These are phyloP conservation scores for Pseudomassariella vexata DNA, from an alignment of 2,329 filamentous ascomycete genomes.

Conservation along the genomic window DNA sequence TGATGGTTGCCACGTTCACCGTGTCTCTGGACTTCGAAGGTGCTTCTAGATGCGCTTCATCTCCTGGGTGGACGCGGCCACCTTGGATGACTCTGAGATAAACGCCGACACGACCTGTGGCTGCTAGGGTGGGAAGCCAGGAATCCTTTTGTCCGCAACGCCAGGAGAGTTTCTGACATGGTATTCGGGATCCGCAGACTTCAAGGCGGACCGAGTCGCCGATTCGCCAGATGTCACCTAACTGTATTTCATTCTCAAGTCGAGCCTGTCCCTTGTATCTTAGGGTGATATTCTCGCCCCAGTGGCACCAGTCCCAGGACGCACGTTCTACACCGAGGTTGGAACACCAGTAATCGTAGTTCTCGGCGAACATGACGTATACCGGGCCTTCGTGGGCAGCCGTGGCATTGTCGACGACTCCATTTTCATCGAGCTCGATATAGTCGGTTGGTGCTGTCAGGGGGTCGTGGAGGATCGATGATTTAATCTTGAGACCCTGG, in stretches of 20 bases:
- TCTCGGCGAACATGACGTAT: slow-evolving; percentile 17
- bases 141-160: slow-evolving; percentile 16
- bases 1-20: slow-evolving; percentile 13
- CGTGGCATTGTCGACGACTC: slow-evolving; percentile 12
- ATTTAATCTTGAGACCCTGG: slow-evolving; percentile 12
- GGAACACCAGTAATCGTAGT: slow-evolving; percentile 19
- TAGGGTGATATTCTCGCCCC: slow-evolving; percentile 18
- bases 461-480: slow-evolving; percentile 15
- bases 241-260: slow-evolving; percentile 14
- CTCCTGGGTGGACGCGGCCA: slow-evolving; percentile 14
- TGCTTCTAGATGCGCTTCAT: slow-evolving; percentile 11
- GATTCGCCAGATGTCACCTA: slow-evolving; percentile 17
- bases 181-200: slow-evolving; percentile 16
- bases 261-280: slow-evolving; percentile 8
- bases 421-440: slow-evolving; percentile 15
- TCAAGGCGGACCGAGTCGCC: slow-evolving; percentile 14
- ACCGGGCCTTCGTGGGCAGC: slow-evolving; percentile 19
- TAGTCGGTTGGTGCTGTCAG: slow-evolving; percentile 12
- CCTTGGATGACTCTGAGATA: slow-evolving; percentile 15
- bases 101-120: slow-evolving; percentile 13
- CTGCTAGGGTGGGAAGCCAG: slow-evolving; percentile 15
- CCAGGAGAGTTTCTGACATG: slow-evolving; percentile 18
- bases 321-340: slow-evolving; percentile 13
- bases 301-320: slow-evolving; percentile 17
- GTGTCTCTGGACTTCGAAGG: slow-evolving; percentile 10